Evolutionary conservation across 202 grass and related monocot genomes (phyloP).

Genomic region (Zoysia matrella): DNA sequence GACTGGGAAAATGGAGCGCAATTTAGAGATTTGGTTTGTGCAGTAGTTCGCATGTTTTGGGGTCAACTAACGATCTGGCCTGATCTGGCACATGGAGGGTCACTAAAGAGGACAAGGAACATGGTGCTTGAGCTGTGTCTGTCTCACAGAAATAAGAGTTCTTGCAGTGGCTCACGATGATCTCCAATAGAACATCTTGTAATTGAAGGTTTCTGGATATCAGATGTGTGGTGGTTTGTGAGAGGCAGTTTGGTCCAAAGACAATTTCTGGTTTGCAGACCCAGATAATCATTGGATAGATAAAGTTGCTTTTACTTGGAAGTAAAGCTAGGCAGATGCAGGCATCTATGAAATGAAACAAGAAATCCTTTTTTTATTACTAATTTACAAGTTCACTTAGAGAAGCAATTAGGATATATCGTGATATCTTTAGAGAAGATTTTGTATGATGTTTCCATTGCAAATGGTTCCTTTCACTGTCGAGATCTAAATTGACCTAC

Average conservation of each 20-base stretch:
- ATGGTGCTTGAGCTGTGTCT: constrained; percentile 57
- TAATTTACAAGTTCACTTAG: not conserved
- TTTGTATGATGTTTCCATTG: constrained; percentile 9
- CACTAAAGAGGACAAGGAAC: constrained; percentile 40
- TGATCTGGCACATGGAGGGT: constrained; percentile 41
- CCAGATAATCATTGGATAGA: constrained; percentile 41
- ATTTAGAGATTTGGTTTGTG: constrained; percentile 39
- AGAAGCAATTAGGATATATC: not conserved
- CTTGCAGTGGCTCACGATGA: constrained; percentile 28
- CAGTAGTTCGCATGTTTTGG: constrained; percentile 27
- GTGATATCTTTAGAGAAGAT: constrained; percentile 12
- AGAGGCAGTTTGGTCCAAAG: not conserved
- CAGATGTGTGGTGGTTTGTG: not conserved
- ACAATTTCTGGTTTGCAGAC: not conserved
- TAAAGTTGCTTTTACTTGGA: constrained; percentile 51
- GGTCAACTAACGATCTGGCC: constrained; percentile 29
- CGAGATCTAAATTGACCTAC: constrained; percentile 29
- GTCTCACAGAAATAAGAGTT: constrained; percentile 13
- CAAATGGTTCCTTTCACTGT: not conserved
- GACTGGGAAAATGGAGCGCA: constrained; percentile 17
- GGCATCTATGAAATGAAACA: constrained; percentile 31
- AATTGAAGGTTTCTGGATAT: not conserved
- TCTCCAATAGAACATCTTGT: not conserved
- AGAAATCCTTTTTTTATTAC: not conserved
- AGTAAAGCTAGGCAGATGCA: constrained; percentile 39